These are phyloP conservation scores for Syncephalastrum sp. DNA, from an alignment of 371 early-diverging fungal species.

Conservation along the genomic window DNA sequence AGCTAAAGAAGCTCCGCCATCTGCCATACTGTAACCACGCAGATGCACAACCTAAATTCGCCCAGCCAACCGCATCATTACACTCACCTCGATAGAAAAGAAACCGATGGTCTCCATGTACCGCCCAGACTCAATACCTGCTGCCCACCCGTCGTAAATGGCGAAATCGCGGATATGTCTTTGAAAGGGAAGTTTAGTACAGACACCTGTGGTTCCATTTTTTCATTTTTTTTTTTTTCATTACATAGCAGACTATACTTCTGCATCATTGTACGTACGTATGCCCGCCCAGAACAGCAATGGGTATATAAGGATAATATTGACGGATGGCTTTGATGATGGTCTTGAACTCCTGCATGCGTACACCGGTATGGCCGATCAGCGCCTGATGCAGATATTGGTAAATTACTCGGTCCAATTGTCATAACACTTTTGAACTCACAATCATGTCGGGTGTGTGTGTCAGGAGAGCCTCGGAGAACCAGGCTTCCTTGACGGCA, in stretches of 20 bases:
- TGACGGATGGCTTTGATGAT: constrained; percentile 53
- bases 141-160: constrained; percentile 50
- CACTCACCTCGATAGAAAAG: constrained; percentile 46
- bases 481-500: constrained; percentile 57
- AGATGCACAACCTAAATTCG: no score
- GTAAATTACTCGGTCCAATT: not conserved
- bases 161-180: constrained; percentile 56
- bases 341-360: constrained; percentile 44
- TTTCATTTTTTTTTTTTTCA: not conserved
- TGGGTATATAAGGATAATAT: constrained; percentile 49
- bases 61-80: no score
- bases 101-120: constrained; percentile 63
- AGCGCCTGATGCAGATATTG: constrained; percentile 14
- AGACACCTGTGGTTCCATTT: not conserved
- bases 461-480: constrained; percentile 47
- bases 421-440: not conserved
- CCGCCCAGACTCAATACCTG: constrained; percentile 56
- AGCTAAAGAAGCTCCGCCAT: no score
- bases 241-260: not conserved
- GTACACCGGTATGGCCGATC: constrained; percentile 55
- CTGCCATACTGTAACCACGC: not conserved
- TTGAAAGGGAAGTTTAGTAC: not conserved
- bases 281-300: constrained; percentile 61
- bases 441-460: constrained; percentile 54
- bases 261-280: constrained; percentile 13